A percentile compares a stretch with the other conserved stretches of the same genome.
These are phyloP conservation scores for Phoma sp. DNA, from an alignment of 2,329 filamentous ascomycete genomes.

Conservation along the genomic window DNA sequence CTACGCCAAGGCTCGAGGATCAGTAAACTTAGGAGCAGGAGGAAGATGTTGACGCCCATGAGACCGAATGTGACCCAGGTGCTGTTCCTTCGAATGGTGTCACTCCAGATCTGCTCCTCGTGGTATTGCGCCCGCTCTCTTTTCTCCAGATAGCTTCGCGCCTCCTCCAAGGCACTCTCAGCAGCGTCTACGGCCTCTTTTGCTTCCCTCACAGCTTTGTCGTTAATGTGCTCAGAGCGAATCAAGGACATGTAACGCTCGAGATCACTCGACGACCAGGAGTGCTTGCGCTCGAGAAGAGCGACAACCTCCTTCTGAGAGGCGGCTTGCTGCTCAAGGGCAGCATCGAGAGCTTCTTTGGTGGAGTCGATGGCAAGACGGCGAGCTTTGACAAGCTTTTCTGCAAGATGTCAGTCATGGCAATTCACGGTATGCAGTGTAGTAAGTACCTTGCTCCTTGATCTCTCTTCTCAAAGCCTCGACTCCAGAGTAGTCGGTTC, in stretches of 20 bases:
- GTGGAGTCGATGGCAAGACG: conserved; percentile 71
- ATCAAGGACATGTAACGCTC: conserved; percentile 95
- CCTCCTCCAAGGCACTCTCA: conserved; percentile 80
- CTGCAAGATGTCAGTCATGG: conserved; percentile 38
- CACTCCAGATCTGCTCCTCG: conserved; percentile 99
- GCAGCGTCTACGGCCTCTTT: conserved; percentile 74
- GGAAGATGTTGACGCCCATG: conserved; percentile 93
- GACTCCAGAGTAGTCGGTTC: conserved; percentile 83
- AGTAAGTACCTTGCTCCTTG: conserved; percentile 62
- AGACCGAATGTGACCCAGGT: conserved; percentile 99
- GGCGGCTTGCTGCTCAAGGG: conserved; percentile 79
- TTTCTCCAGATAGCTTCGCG: conserved; percentile 75
- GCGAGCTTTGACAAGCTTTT: conserved; percentile 63
- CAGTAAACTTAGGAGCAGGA: conserved; percentile 86
- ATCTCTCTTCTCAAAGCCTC: conserved; percentile 84
- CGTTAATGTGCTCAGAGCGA: conserved; percentile 89
- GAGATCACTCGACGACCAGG: conserved; percentile 84
- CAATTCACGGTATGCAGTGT: no score
- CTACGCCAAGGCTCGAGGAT: conserved; percentile 93
- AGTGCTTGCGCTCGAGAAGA: conserved; percentile 89
- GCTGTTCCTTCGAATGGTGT: conserved; percentile 93
- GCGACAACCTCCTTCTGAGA: conserved; percentile 97
- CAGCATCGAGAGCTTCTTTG: conserved; percentile 79
- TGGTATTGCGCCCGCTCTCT: conserved; percentile 92
- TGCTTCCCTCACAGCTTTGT: conserved; percentile 77